Percentiles rank a stretch among this genome's conserved stretches.
Conservation (phyloP, 441 rosid genomes). For the Breynia disticha region DNA sequence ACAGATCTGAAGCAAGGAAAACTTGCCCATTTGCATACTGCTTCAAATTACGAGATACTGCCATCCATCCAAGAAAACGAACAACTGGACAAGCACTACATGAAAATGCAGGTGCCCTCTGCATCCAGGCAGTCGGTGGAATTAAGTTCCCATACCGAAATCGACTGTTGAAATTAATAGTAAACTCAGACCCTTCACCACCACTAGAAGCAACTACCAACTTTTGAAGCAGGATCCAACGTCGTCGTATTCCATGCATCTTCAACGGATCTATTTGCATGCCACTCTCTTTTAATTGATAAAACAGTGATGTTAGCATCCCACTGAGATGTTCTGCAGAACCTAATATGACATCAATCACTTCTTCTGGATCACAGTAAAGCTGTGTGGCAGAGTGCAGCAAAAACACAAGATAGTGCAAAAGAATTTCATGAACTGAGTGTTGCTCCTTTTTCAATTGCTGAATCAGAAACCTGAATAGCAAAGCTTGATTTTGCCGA, state of each 20-base stretch:
- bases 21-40: constrained; percentile 43
- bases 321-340: constrained; percentile 57
- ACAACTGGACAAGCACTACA: constrained; percentile 53
- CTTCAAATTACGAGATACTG: constrained; percentile 59
- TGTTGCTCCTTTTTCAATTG: constrained; percentile 52
- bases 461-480: constrained; percentile 56
- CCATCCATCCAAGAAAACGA: constrained; percentile 93
- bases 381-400: constrained; percentile 62
- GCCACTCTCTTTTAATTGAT: constrained; percentile 42
- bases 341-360: constrained; percentile 48
- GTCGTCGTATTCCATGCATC: constrained; percentile 41
- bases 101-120: constrained; percentile 52
- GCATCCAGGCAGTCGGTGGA: constrained; percentile 66
- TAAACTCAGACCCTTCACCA: constrained; percentile 39
- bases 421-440: constrained; percentile 65
- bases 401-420: constrained; percentile 67
- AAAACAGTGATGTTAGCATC: constrained; percentile 41
- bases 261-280: constrained; percentile 37
- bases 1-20: constrained; percentile 62
- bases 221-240: constrained; percentile 64
- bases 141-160: constrained; percentile 48
- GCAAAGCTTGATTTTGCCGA: constrained; percentile 65
- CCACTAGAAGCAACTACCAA: constrained; percentile 71
- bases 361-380: constrained; percentile 49
- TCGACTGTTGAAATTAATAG: constrained; percentile 25